Base-by-base conservation (phyloP, 345 rosid genomes). In the Acer campestre region DNA sequence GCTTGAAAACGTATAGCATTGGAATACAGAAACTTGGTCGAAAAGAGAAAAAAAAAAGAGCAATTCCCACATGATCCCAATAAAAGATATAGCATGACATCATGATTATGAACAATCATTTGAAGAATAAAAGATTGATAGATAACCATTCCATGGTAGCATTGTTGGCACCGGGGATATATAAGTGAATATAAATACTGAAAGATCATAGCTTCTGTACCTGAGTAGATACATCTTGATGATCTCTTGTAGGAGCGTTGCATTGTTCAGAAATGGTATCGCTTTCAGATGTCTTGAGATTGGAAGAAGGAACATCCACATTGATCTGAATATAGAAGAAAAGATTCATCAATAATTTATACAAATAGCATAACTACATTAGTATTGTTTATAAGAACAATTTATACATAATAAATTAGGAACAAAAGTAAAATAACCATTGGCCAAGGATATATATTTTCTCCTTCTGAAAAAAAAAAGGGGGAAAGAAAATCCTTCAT, bases 221-320 rank as follows among this genome's bases (percentile, higher is more conserved):
- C 84, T 69, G 59, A 63, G 73, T 42, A 65, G 56, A 59, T 71
- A 61, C 73, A 35, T 75, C 75, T 73, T 63, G 73, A 63, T 70
- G 79, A 63, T 65, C 20, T 73, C 42, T 75, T 40, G 51, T 22
- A 72, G 46, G 68, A 51, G 64, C 56, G 64, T 75, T 75, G 18
- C 14, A 75, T 29, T 71, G 65, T 75, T 53, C 46, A 66, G 59
- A 35, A 61, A 62, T 44, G 46, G 67, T 80, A 74, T 38, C 35
- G 77, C 78, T 29, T 59, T 77, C 78, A 25, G 53, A 38, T 74
- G 63, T 63, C 53, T 35, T 44, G 58, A 49, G 64, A 44, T 74
- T 44, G 64, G 79, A 53, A 73, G 71, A 55, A 31, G 67, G 55
- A 70, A 25, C 17, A 40, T 67, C 80, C 18, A 7, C 51, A 14